phyloP scores from a whole-genome alignment of 352 stramenopile species.

The Globisporangium perplexum region DNA sequence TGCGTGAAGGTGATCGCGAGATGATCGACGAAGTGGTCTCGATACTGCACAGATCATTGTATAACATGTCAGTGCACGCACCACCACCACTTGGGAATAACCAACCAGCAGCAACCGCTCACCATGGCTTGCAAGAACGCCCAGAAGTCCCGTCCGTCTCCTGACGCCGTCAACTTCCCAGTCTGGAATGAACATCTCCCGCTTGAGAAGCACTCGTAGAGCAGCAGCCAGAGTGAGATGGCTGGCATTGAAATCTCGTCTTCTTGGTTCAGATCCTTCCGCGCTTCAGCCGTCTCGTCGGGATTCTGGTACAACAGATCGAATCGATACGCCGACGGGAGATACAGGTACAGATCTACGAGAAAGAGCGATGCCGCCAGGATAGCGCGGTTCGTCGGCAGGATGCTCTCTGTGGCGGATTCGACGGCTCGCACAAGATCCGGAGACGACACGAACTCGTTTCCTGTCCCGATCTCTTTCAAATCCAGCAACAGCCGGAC shows the following conservation, averaged over 20 bases:
- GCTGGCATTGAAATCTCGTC: constrained; percentile 17
- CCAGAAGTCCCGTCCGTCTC: constrained; percentile 44
- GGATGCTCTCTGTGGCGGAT: constrained; percentile 8
- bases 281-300: not conserved
- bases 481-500: constrained; percentile 36
- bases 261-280: not conserved
- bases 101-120: not conserved
- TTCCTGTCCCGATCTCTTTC: constrained; percentile 13
- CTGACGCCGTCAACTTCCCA: constrained; percentile 9
- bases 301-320: not conserved
- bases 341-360: constrained; percentile 63
- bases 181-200: constrained; percentile 17
- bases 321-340: constrained; percentile 54
- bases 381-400: constrained; percentile 38
- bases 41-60: constrained; percentile 5
- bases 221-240: constrained; percentile 56
- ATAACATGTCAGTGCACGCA: not conserved
- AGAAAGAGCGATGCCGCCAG: constrained; percentile 61
- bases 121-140: constrained; percentile 44
- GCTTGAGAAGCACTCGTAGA: constrained; percentile 33
- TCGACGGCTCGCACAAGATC: constrained; percentile 2
- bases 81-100: not conserved
- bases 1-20: constrained; percentile 34
- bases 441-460: not conserved
- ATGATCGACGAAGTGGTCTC: constrained; percentile 25